Evolutionary conservation across 257 asterid species (phyloP), one percentile per base, ranked within the genome.

Genomic region (Haberlea rhodopensis): DNA sequence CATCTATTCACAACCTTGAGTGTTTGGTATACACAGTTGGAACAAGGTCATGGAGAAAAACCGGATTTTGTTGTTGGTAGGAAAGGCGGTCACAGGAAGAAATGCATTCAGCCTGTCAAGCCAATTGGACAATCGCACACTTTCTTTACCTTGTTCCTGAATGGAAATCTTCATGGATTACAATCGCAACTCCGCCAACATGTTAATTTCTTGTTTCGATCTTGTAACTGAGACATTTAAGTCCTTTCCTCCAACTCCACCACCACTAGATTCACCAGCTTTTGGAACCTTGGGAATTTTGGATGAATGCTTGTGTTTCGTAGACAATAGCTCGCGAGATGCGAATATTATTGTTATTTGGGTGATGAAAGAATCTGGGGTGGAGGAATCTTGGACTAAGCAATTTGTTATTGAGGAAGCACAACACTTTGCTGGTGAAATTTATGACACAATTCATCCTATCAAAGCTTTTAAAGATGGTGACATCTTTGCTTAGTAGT

Each of bases 331-430:
- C 6, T 60, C 74, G 1, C 62, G 66, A 0, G 26, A 3, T 19
- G 65, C 71, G 9, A 5, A 11, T 9, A 34, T 2, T 2, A 64
- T 80, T 16, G 76, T 70, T 5, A 73, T 79, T 1, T 83, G 94
- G 94, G 76, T 79, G 23, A 85, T 83, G 89, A 81, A 71, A 55
- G 83, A 85, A 24, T 81, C 80, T 1, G 79, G 77, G 49, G 76
- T 71, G 5, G 48, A 54, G 45, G 52, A 74, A 37, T 73, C 78
- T 0, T 85, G 89, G 87, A 62, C 53, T 1, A 67, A 65, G 58
- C 68, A 70, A 24, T 57, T 64, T 37, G 80, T 51, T 16, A 70
- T 83, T n/a, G 53, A 67, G 0, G 45, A 11, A 34, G 15, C 16
- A 10, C 16, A 0, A 34, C 16, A 10, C 4, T 34, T 34, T 34